A percentile compares a stretch with the other conserved stretches of the same genome.
Evolutionary conservation across 2,329 filamentous ascomycete species (phyloP).

Genomic region (Huntiella savannae): DNA sequence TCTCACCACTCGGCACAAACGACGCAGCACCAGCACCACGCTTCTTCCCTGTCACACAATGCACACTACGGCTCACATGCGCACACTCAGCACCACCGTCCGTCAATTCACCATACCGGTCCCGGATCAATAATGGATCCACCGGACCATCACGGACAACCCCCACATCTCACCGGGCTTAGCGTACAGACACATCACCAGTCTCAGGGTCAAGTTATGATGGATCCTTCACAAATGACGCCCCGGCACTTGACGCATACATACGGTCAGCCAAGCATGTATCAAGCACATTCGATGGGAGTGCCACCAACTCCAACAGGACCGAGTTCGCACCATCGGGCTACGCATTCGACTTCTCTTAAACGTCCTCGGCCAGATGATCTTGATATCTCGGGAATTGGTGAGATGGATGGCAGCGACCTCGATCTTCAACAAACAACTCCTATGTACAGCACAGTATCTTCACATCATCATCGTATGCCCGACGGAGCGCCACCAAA

Average conservation of each 20-base stretch:
- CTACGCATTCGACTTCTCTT: conserved; percentile 17
- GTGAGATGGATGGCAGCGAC: conserved; percentile 34
- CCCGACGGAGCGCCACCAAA: conserved; percentile 53
- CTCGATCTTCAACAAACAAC: conserved; percentile 34
- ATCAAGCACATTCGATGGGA: conserved; percentile 29
- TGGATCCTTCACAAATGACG: conserved; percentile 36
- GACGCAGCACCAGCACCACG: conserved; percentile 12
- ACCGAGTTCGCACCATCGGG: conserved; percentile 11
- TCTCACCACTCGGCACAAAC: conserved; percentile 16
- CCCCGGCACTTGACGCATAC: conserved; percentile 17
- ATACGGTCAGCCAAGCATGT: conserved; percentile 28
- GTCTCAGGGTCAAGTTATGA: conserved; percentile 33
- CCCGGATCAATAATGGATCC: conserved; percentile 19
- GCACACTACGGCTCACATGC: no score
- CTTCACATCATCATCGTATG: conserved; percentile 60
- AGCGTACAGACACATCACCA: conserved; percentile 17
- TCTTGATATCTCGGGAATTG: conserved; percentile 33
- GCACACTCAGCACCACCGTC: no score
- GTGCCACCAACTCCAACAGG: conserved; percentile 28
- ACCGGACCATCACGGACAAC: conserved; percentile 21
- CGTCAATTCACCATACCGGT: conserved; percentile 16
- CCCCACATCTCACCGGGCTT: conserved; percentile 21
- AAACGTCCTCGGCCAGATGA: conserved; percentile 41
- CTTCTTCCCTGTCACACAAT: conserved; percentile 15
- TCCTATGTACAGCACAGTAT: conserved; percentile 26